These are phyloP conservation scores for Alnus rubra DNA, from an alignment of 306 rosid species.

Conservation along the genomic window DNA sequence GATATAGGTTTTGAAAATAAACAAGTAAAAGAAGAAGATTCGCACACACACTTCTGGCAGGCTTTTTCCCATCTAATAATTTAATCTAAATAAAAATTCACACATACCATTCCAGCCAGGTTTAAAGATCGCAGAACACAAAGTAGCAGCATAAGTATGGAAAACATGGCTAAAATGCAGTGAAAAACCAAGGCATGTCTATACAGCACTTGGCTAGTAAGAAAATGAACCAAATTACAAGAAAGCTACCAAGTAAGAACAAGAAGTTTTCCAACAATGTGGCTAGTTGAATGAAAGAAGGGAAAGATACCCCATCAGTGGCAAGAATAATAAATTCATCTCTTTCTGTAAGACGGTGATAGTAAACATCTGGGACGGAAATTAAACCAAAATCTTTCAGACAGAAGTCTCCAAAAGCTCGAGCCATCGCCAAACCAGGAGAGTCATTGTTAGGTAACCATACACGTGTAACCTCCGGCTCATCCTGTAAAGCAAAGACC, in stretches of 20 bases:
- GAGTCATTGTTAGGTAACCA: conserved; percentile 61
- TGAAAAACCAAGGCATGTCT: not conserved
- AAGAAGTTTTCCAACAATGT: not conserved
- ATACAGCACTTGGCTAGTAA: conserved; percentile 1
- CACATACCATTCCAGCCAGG: not conserved
- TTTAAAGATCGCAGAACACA: not conserved
- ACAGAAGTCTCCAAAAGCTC: conserved; percentile 65
- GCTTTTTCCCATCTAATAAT: not conserved
- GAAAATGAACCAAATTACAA: not conserved
- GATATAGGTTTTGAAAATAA: not conserved
- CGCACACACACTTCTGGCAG: not conserved
- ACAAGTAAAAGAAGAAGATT: not conserved
- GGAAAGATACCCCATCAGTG: conserved; percentile 55
- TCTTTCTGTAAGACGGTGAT: conserved; percentile 39
- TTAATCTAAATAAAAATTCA: not conserved
- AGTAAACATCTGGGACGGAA: conserved; percentile 51
- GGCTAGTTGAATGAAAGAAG: not conserved
- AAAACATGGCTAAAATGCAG: not conserved
- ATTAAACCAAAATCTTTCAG: conserved; percentile 61
- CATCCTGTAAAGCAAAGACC: conserved; percentile 62
- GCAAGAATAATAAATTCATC: conserved; percentile 58
- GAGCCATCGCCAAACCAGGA: conserved; percentile 66
- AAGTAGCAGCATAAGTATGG: not conserved
- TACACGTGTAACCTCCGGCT: conserved; percentile 63
- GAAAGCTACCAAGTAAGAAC: not conserved